phyloP scores from a whole-genome alignment of 78 protist species.

The Pigoraptor vietnamica region DNA sequence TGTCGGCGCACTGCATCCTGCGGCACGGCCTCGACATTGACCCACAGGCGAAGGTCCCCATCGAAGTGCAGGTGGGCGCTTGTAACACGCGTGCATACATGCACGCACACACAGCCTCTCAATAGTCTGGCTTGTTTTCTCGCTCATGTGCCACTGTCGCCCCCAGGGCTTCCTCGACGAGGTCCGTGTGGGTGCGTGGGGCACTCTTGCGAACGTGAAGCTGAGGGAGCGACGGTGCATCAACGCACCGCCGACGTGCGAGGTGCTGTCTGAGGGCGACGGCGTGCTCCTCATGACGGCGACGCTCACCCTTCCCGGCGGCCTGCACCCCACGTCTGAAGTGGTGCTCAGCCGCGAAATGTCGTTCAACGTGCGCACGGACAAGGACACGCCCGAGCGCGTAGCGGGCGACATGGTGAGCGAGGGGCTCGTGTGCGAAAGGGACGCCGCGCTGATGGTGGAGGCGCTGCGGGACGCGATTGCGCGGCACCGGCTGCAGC shows the following conservation, averaged over 20 bases:
- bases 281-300: background rate
- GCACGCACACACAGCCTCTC: no score
- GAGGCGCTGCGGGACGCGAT: background rate
- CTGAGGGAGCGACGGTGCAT: background rate
- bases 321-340: background rate
- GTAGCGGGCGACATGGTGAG: background rate
- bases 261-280: background rate
- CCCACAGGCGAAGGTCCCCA: background rate
- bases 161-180: background rate
- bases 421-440: background rate
- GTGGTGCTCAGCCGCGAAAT: background rate
- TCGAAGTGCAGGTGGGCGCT: background rate
- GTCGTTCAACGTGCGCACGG: background rate
- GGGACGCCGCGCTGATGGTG: background rate
- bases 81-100: no score
- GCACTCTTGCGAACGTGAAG: background rate
- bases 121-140: no score
- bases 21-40: background rate
- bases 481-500: background rate
- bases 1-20: background rate
- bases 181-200: background rate
- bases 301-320: background rate
- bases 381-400: background rate
- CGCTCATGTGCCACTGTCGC: background rate
- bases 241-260: background rate